Percentiles rank a stretch among this genome's conserved stretches.
Conservation (phyloP, 139 green algal species). For the Coccomyxa sp. region DNA sequence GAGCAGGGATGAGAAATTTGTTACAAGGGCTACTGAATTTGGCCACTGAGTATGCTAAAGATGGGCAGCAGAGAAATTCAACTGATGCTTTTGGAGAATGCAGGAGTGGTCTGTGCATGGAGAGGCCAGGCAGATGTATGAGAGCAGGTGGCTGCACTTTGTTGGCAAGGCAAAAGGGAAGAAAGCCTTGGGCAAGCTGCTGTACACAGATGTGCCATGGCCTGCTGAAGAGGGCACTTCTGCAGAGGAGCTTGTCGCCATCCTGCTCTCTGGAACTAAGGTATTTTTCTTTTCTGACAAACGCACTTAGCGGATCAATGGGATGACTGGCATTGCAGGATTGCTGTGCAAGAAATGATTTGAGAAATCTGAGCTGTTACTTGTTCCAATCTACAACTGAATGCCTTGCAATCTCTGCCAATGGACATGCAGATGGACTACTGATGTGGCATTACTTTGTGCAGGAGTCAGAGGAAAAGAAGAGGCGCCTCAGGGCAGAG, state of each 20-base stretch:
- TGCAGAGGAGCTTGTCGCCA: neutral
- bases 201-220: conserved; percentile 1
- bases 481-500: conserved; percentile 31
- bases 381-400: neutral
- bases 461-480: conserved; percentile 11
- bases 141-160: neutral
- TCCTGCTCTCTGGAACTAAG: neutral
- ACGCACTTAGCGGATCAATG: neutral
- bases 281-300: neutral
- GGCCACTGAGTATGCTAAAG: no score
- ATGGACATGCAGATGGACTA: no score
- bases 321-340: neutral
- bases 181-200: neutral
- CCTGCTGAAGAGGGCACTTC: neutral
- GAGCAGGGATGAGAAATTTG: no score
- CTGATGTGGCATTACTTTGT: neutral
- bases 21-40: no score
- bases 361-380: neutral
- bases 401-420: neutral
- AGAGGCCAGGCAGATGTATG: neutral
- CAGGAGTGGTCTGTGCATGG: neutral
- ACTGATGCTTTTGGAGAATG: no score
- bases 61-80: no score
- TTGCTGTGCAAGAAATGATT: neutral
- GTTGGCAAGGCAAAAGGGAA: neutral